Conservation (phyloP, 148 eudicot genomes). For the Camellia japonica region DNA sequence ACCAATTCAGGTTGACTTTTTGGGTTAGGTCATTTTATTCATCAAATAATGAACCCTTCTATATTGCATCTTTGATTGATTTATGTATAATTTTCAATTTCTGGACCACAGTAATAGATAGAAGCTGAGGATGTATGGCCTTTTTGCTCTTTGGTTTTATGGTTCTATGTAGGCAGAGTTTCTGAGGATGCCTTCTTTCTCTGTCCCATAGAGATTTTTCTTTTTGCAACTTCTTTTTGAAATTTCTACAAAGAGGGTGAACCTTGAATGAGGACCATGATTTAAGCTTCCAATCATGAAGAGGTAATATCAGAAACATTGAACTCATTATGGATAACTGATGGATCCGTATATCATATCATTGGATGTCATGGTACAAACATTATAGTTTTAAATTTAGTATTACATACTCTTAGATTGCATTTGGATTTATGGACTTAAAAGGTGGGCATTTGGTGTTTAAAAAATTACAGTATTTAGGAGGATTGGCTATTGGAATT, state of each 20-base stretch:
- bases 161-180: background rate
- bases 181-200: background rate
- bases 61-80: background rate
- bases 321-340: background rate
- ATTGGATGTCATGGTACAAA: background rate
- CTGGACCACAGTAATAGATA: background rate
- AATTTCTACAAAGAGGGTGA: background rate
- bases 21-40: too few relatives aligned
- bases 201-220: background rate
- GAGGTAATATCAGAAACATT: background rate
- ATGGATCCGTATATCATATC: background rate
- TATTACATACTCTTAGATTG: too few relatives aligned
- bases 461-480: background rate
- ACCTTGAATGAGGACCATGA: slow-evolving; percentile 1
- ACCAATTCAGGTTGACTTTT: background rate
- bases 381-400: background rate
- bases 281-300: background rate
- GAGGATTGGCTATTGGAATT: background rate
- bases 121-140: background rate
- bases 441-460: background rate
- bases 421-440: background rate
- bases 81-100: background rate
- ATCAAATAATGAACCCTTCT: background rate
- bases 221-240: background rate
- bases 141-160: background rate